Evolutionary conservation across 495 filamentous ascomycete genomes (phyloP), one percentile per base, ranked within the genome.

Genomic region (Aspergillus conjunctus): DNA sequence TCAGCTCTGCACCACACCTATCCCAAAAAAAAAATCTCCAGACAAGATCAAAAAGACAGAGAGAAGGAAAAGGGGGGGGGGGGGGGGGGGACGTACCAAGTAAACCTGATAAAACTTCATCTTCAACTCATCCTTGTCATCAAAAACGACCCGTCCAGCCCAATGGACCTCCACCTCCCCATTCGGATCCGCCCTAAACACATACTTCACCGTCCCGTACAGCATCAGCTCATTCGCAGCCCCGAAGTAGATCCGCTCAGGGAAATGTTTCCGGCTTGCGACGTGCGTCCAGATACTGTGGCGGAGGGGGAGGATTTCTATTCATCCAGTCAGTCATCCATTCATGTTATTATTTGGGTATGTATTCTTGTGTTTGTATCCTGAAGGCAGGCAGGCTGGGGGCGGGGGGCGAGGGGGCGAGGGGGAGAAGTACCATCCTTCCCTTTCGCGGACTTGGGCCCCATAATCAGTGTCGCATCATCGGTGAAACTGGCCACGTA

Each of bases 71-170:
- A 48, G 65, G 65, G 66, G 30, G 78, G 45, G 12, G 3, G 9
- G 34, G 7, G n/a, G n/a, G n/a, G n/a, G n/a, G n/a, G 54, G 18
- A 77, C 80, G 63, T 54, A 86, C 85, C 72, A 88, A 69, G 72
- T 87, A 88, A 59, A 88, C 85, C 71, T 87, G 84, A 77, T 88
- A 88, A 64, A 83, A 84, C 59, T 69, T 73, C 83, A 87, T 83
- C 73, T 79, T 84, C 62, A 81, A 72, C 37, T 53, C 72, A 33
- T 53, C 72, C 21, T 74, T 78, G 32, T 72, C 75, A 64, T 66
- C 77, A 71, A 88, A 76, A 15, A 79, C 74, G 50, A 80, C 84
- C 54, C 80, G 68, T 32, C 79, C 85, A 46, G 82, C 81, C 85
- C 85, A 88, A 4, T 72, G 73, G 32, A 79, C 66, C 62, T 77